A percentile compares a stretch with the other conserved stretches of the same genome.
Evolutionary conservation across 352 stramenopile species (phyloP).

Genomic region (Globisporangium recalcitrans): DNA sequence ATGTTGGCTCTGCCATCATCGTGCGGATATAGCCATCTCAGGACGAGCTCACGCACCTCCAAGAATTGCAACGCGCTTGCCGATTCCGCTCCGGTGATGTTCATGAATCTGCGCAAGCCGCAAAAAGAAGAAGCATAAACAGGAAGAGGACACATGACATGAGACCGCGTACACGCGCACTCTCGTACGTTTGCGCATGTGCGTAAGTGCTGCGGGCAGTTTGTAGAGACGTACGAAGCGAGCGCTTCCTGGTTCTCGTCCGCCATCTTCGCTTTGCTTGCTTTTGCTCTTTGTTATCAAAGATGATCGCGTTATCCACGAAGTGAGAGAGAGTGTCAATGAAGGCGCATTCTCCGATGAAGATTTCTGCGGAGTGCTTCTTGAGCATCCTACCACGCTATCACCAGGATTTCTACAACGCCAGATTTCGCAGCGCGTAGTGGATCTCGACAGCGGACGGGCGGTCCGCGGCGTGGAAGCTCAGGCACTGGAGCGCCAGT

Average conservation of each 20-base stretch:
- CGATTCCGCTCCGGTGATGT: slow-evolving; percentile 70
- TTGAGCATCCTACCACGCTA: too few relatives aligned
- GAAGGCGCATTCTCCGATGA: too few relatives aligned
- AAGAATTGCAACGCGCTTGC: slow-evolving; percentile 66
- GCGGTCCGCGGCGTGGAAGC: slow-evolving; percentile 15
- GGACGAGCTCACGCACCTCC: slow-evolving; percentile 30
- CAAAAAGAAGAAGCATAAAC: too few relatives aligned
- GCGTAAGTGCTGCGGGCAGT: neutral
- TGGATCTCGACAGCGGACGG: slow-evolving; percentile 23
- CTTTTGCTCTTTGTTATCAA: too few relatives aligned
- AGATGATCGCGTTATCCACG: too few relatives aligned
- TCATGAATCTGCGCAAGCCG: slow-evolving; percentile 66
- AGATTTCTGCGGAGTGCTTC: too few relatives aligned
- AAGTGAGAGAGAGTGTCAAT: too few relatives aligned
- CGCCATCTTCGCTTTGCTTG: slow-evolving; percentile 17
- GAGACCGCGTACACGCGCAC: too few relatives aligned
- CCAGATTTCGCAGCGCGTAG: slow-evolving; percentile 19
- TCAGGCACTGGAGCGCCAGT: slow-evolving; percentile 18
- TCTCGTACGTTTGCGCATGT: neutral
- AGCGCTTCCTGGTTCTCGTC: slow-evolving; percentile 35
- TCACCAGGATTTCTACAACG: neutral
- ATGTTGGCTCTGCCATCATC: neutral
- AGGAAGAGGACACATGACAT: too few relatives aligned
- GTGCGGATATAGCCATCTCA: neutral
- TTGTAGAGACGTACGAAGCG: slow-evolving; percentile 28